phyloP scores from a whole-genome alignment of 1,284 basidiomycete genomes.

The Inonotus obliquus region DNA sequence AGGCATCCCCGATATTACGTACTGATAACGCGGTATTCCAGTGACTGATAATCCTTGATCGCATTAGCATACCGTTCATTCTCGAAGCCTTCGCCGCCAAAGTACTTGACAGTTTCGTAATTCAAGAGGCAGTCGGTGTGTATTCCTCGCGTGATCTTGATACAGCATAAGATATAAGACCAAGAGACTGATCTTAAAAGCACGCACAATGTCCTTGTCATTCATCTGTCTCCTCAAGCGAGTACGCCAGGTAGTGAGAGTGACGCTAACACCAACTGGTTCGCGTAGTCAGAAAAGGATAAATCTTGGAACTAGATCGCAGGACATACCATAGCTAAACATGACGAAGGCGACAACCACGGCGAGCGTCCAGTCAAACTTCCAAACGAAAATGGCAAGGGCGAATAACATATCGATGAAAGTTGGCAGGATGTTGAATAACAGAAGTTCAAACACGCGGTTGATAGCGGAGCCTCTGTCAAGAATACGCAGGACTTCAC shows the following conservation, averaged over 20 bases:
- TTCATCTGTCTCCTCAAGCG: constrained; percentile 72
- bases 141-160: constrained; percentile 64
- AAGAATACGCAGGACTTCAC: constrained; percentile 63
- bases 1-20: constrained; percentile 22
- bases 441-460: constrained; percentile 50
- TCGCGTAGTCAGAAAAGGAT: constrained; percentile 10
- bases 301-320: neutral
- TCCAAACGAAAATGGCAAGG: constrained; percentile 56
- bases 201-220: constrained; percentile 61
- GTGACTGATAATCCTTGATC: constrained; percentile 68
- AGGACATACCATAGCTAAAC: constrained; percentile 60
- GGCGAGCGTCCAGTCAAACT: constrained; percentile 67
- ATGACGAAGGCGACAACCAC: constrained; percentile 73
- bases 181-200: neutral
- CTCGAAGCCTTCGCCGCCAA: constrained; percentile 79
- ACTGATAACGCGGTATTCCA: constrained; percentile 75
- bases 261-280: constrained; percentile 53
- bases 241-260: constrained; percentile 69
- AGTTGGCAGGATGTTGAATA: constrained; percentile 79
- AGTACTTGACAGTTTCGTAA: constrained; percentile 84
- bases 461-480: constrained; percentile 57
- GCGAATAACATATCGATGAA: constrained; percentile 75
- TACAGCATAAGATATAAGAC: constrained; percentile 4
- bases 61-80: constrained; percentile 68
- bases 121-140: constrained; percentile 79